Percentiles rank a stretch among this genome's conserved stretches.
phyloP scores from a whole-genome alignment of 2,329 filamentous ascomycete genomes.

The Sclerotinia spermophila region DNA sequence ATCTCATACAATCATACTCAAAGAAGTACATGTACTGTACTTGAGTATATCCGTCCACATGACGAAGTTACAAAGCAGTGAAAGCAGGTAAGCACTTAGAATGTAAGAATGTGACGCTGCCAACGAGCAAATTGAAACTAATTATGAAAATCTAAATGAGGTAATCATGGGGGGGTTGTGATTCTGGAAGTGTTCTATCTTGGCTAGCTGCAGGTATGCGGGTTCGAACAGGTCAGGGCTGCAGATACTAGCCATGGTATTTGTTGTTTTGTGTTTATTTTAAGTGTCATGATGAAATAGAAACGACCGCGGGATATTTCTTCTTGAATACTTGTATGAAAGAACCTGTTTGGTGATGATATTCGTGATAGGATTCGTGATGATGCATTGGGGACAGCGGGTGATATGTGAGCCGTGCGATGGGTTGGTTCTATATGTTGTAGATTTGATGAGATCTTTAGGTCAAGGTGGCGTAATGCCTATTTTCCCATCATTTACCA shows the following conservation, averaged over 20 bases:
- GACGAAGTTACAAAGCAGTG: not conserved
- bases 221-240: constrained; percentile 1
- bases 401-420: constrained; percentile 3
- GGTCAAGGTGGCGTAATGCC: constrained; percentile 11
- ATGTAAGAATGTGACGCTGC: constrained; percentile 3
- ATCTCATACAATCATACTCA: not conserved
- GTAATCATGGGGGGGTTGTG: constrained; percentile 13
- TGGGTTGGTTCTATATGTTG: not conserved
- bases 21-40: not conserved
- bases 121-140: not conserved
- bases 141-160: constrained; percentile 5
- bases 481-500: constrained; percentile 6
- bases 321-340: not conserved
- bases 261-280: constrained; percentile 12
- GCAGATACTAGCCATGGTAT: not conserved
- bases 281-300: constrained; percentile 1
- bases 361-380: constrained; percentile 5
- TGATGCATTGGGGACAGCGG: constrained; percentile 5
- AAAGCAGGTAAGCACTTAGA: constrained; percentile 17
- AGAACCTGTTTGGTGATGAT: not conserved
- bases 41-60: not conserved
- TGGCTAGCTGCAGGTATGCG: constrained; percentile 8
- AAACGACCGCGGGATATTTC: not conserved
- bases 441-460: constrained; percentile 5
- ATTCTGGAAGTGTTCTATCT: constrained; percentile 18